Percentiles rank a stretch among this genome's conserved stretches.
phyloP scores from a whole-genome alignment of 257 asterid genomes.

The Solanum sitiens region DNA sequence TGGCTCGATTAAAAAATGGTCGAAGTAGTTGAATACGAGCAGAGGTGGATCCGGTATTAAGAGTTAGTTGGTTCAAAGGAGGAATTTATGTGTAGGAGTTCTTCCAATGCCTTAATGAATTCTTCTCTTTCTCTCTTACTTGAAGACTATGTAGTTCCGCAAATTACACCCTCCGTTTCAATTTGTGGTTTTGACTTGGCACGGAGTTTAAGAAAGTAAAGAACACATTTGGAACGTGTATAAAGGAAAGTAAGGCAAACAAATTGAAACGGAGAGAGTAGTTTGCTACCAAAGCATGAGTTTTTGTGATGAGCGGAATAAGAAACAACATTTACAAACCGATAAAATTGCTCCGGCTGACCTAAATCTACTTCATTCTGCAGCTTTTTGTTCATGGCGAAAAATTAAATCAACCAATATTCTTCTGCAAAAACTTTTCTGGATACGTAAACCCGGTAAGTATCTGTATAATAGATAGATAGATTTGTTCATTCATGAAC shows the following conservation, averaged over 20 bases:
- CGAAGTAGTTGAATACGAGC: background rate
- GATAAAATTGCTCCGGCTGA: background rate
- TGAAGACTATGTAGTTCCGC: background rate
- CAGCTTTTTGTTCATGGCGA: constrained; percentile 76
- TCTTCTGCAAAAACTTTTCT: constrained; percentile 77
- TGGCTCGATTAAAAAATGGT: background rate
- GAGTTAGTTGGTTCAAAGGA: background rate
- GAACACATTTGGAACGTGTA: no score
- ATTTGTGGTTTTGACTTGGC: background rate
- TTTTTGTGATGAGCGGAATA: background rate
- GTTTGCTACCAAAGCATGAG: background rate
- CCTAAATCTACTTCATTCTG: constrained; percentile 6
- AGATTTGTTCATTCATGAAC: background rate
- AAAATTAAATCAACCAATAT: constrained; percentile 81
- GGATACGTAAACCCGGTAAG: constrained; percentile 85
- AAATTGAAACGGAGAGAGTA: background rate
- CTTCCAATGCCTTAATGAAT: background rate
- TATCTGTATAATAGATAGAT: background rate
- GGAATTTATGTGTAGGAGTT: background rate
- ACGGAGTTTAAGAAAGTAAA: no score
- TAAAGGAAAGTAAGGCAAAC: background rate
- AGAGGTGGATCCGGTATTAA: background rate
- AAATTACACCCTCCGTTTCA: background rate
- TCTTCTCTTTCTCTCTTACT: background rate
- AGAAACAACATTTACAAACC: background rate